phyloP scores from a whole-genome alignment of 805 yeast species.

The Wilhelminamyces savonicus region DNA sequence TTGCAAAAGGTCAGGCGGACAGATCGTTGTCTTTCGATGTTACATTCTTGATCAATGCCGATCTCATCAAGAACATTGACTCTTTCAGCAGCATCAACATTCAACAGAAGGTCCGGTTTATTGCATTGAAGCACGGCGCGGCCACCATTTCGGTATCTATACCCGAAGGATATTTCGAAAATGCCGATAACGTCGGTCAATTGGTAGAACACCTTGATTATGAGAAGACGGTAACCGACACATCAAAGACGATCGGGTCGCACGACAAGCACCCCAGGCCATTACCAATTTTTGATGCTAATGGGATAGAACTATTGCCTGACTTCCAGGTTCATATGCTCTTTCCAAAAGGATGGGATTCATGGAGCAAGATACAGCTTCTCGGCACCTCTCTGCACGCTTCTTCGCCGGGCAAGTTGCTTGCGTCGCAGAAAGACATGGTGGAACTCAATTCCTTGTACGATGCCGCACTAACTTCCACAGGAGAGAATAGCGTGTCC shows the following conservation, averaged over 20 bases:
- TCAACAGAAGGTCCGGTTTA: conserved; percentile 32
- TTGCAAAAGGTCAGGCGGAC: too few relatives aligned
- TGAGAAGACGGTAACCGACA: conserved; percentile 1
- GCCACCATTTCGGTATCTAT: conserved; percentile 9
- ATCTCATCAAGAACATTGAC: too few relatives aligned
- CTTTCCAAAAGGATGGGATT: conserved; percentile 48
- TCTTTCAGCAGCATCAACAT: conserved; percentile 13
- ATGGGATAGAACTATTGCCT: conserved; percentile 2
- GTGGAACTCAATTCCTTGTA: too few relatives aligned
- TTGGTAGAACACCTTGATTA: not conserved
- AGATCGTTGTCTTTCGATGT: too few relatives aligned
- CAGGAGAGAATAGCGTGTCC: too few relatives aligned
- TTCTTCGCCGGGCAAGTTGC: too few relatives aligned
- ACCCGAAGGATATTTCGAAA: too few relatives aligned
- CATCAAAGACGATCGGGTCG: conserved; percentile 4
- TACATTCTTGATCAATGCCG: too few relatives aligned
- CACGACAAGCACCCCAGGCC: conserved; percentile 6
- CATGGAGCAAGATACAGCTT: conserved; percentile 43
- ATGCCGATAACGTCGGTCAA: conserved; percentile 1
- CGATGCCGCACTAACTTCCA: too few relatives aligned
- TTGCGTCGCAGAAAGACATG: too few relatives aligned
- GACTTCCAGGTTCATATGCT: conserved; percentile 2
- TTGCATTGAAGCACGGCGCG: conserved; percentile 27
- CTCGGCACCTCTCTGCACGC: conserved; percentile 23
- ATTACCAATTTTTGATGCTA: conserved; percentile 10